Base-by-base conservation (phyloP, 1,139 yeast species). In the Lodderomyces elongisporus region DNA sequence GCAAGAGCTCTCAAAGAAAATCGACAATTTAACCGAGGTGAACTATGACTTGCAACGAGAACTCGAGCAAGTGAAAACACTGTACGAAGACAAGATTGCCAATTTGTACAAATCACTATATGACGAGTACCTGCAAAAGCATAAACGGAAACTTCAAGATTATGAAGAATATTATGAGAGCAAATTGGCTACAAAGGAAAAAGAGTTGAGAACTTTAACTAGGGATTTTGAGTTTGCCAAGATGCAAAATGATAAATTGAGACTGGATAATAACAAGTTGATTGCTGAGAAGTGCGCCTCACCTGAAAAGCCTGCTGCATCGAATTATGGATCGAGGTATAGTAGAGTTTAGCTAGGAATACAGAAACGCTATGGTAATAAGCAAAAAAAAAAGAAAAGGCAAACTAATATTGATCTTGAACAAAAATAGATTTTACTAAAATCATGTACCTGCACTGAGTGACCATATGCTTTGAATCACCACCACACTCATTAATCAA, bases 111-210 rank as follows among this genome's bases (percentile, higher is more conserved):
- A 14, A 8, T 84, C 78, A 44, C 60, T 82, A 10, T 82, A 81
- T 47, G 62, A 70, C 16, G 85, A 79, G 47, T 82, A 82, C 50
- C 70, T 83, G 3, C 73, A 77, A 33, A 82, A 82, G 48, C 91
- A 83, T 48, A 82, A 75, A 44, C 70, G 71, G 38, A 81, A 81
- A 35, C 38, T 49, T 17, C 41, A 43, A 15, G 52, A 47, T 23
- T 44, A 46, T n/a, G 46, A 47, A 32, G 38, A 38, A 20, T 39
- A 42, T 31, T 47, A 42, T 32, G 49, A 41, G 23, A 20, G 29
- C 22, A 44, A 45, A 20, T n/a, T 27, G 13, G 10, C 4, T 27
- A 13, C 13, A 9, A 15, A 17, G 20, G 14, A 16, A 4, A 5
- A 17, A 16, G 30, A 27, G 15, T 4, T 27, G 5, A 27, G 16